Percentiles rank a stretch among this genome's conserved stretches.
Evolutionary conservation across 2,329 filamentous ascomycete species (phyloP).

Genomic region (Ustilaginoidea virens): DNA sequence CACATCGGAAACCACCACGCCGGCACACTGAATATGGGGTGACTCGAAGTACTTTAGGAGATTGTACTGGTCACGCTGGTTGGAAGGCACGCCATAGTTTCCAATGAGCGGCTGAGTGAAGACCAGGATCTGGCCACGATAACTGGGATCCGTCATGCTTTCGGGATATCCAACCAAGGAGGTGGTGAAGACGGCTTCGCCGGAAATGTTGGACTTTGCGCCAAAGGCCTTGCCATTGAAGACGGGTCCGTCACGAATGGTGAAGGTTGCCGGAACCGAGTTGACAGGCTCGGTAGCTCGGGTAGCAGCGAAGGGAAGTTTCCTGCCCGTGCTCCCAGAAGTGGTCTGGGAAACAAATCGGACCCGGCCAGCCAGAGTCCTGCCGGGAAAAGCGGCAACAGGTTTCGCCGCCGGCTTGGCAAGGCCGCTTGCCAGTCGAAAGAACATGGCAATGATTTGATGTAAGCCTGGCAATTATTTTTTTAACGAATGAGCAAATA

Average conservation of each 20-base stretch:
- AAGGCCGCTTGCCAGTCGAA: conserved; percentile 36
- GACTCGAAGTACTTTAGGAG: conserved; percentile 97
- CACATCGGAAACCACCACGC: conserved; percentile 90
- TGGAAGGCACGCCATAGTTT: conserved; percentile 93
- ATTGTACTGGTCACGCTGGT: conserved; percentile 70
- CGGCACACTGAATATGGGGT: conserved; percentile 89
- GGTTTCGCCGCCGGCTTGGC: conserved; percentile 35
- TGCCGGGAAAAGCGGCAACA: conserved; percentile 23
- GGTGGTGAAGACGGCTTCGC: conserved; percentile 97
- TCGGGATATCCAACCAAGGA: conserved; percentile 96
- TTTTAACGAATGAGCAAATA: conserved; percentile 1
- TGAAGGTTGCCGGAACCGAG: conserved; percentile 59
- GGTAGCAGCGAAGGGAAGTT: conserved; percentile 42
- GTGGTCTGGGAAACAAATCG: conserved; percentile 20
- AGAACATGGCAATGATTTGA: conserved; percentile 39
- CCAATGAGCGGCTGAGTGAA: conserved; percentile 97
- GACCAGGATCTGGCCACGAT: conserved; percentile 89
- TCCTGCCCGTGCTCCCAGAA: conserved; percentile 53
- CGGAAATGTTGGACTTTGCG: conserved; percentile 90
- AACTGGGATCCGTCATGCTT: conserved; percentile 78
- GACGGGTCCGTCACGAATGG: conserved; percentile 88
- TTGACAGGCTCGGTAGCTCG: conserved; percentile 50
- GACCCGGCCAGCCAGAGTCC: conserved; percentile 24
- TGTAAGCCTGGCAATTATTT: too few relatives aligned
- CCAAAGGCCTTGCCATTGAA: conserved; percentile 96